phyloP scores from a whole-genome alignment of 441 rosid species.

The Croton setiger region DNA sequence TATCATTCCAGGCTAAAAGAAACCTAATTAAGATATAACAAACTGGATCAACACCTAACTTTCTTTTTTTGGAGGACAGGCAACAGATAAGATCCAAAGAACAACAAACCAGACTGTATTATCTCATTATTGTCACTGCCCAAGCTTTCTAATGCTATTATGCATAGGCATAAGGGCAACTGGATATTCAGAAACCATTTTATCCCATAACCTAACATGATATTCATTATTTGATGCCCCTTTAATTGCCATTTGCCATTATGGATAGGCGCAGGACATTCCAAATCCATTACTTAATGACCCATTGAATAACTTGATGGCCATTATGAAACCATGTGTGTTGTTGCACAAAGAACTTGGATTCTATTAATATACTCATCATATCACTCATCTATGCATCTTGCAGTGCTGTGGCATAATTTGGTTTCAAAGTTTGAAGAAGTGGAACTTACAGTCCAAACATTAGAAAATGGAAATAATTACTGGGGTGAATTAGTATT shows the following conservation, averaged over 20 bases:
- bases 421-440: neutral
- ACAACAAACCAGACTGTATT: too few species aligned
- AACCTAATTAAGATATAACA: too few species aligned
- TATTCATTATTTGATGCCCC: too few species aligned
- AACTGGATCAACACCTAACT: too few species aligned
- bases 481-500: too few species aligned
- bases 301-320: neutral
- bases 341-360: neutral
- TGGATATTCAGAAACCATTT: neutral
- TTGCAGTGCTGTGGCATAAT: neutral
- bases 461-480: neutral
- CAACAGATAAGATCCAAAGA: too few species aligned
- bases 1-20: too few species aligned
- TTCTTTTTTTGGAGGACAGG: too few species aligned
- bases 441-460: neutral
- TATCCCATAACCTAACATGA: too few species aligned
- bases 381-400: neutral
- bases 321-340: neutral
- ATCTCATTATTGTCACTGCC: too few species aligned
- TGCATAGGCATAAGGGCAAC: neutral
- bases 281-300: neutral
- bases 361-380: neutral
- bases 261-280: neutral
- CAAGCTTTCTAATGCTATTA: too few species aligned
- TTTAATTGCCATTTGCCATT: too few species aligned